Percentiles rank a stretch among this genome's conserved stretches.
Conservation (phyloP, 768 basidiomycete genomes). For the Crassisporium funariophilum region DNA sequence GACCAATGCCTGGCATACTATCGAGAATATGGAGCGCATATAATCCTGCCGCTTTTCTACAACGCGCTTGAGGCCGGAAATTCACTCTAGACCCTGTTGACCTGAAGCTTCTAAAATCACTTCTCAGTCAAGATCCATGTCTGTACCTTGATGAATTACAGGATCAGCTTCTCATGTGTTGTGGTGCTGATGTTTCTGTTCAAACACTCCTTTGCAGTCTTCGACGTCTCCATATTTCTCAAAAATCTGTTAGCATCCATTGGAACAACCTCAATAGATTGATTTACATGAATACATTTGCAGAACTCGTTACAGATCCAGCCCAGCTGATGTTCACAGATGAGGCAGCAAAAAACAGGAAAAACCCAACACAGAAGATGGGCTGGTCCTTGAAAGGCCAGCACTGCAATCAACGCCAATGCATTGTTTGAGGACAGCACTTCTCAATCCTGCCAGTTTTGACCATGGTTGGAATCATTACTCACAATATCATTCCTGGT, state of each 20-base stretch:
- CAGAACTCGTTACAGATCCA: slow-evolving; percentile 6
- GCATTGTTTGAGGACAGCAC: slow-evolving; percentile 4
- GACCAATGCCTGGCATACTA: slow-evolving; percentile 2
- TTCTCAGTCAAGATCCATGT: slow-evolving; percentile 1
- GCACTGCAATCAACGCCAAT: not conserved
- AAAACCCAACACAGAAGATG: slow-evolving; percentile 1
- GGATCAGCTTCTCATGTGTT: not conserved
- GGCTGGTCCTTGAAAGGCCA: slow-evolving; percentile 12
- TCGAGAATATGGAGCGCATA: slow-evolving; percentile 2
- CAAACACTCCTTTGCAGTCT: not conserved
- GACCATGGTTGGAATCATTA: slow-evolving; percentile 5
- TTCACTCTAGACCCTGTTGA: not conserved
- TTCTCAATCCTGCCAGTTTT: slow-evolving; percentile 5
- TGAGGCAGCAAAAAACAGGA: slow-evolving; percentile 13
- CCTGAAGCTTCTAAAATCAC: not conserved
- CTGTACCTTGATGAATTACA: slow-evolving; percentile 8
- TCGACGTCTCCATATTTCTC: not conserved
- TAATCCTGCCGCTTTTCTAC: not conserved
- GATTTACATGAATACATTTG: slow-evolving; percentile 13
- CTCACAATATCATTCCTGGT: slow-evolving; percentile 3
- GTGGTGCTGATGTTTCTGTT: not conserved
- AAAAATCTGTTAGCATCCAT: not conserved
- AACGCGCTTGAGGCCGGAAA: not conserved
- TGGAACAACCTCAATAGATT: not conserved
- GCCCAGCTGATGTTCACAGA: slow-evolving; percentile 11